These are phyloP conservation scores for Moesziomyces sp. DNA, from an alignment of 1,284 basidiomycete species.

Conservation along the genomic window DNA sequence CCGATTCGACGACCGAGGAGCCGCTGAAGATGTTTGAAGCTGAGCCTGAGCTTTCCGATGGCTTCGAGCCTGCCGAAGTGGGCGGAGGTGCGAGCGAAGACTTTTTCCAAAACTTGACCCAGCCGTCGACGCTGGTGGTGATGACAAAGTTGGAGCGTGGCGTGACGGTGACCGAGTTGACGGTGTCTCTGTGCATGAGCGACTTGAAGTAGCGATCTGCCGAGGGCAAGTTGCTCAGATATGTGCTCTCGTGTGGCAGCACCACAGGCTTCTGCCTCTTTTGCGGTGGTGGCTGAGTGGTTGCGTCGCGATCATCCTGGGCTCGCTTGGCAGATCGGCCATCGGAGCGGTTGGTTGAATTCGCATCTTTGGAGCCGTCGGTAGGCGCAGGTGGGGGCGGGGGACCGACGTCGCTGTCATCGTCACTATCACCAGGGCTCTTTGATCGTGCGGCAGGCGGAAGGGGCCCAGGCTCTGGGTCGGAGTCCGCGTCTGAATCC, in stretches of 20 bases:
- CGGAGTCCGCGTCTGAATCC: slow-evolving; percentile 17
- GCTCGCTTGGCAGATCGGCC: slow-evolving; percentile 11
- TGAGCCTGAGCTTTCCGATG: not conserved
- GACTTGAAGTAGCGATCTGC: slow-evolving; percentile 95
- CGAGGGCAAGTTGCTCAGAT: slow-evolving; percentile 88
- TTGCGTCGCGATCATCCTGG: not conserved
- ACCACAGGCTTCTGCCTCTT: slow-evolving; percentile 32
- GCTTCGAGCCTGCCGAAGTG: slow-evolving; percentile 75
- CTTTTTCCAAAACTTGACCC: slow-evolving; percentile 99
- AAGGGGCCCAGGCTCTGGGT: slow-evolving; percentile 11
- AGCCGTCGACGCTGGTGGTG: slow-evolving; percentile 93
- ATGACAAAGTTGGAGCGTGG: slow-evolving; percentile 78
- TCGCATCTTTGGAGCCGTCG: not conserved
- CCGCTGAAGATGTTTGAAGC: slow-evolving; percentile 20
- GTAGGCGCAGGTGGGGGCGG: slow-evolving; percentile 15
- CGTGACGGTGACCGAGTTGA: slow-evolving; percentile 80
- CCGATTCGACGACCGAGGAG: slow-evolving; percentile 66
- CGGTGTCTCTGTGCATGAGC: slow-evolving; percentile 95
- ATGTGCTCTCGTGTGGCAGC: slow-evolving; percentile 81
- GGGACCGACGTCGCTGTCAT: slow-evolving; percentile 19
- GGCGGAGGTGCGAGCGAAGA: slow-evolving; percentile 81
- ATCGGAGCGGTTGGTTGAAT: not conserved
- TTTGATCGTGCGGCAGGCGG: not conserved
- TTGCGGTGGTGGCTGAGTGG: not conserved
- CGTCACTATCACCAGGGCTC: slow-evolving; percentile 1